Evolutionary conservation across 108 stramenopile genomes (phyloP).

Genomic region (Bacterosira constricta): DNA sequence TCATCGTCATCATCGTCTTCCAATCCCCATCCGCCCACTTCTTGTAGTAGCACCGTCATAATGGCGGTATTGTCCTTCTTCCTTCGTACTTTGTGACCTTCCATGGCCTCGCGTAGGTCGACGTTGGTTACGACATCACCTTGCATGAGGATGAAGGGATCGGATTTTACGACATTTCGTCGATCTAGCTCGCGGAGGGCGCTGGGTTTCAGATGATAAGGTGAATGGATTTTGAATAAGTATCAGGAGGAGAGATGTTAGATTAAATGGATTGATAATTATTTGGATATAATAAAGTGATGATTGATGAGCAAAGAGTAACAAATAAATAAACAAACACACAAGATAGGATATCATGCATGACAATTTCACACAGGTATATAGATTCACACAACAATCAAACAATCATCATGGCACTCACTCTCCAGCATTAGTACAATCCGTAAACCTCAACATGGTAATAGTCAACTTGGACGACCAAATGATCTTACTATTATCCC

Average conservation of each 20-base stretch:
- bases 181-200: constrained; percentile 95
- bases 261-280: no score
- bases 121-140: constrained; percentile 96
- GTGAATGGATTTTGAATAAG: no score
- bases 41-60: constrained; percentile 87
- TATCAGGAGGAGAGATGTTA: no score
- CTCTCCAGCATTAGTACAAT: constrained; percentile 90
- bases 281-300: no score
- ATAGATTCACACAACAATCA: no score
- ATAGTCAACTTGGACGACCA: constrained; percentile 55
- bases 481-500: constrained; percentile 27
- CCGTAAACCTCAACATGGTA: constrained; percentile 61
- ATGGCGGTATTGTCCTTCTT: constrained; percentile 81
- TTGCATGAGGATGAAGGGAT: constrained; percentile 95
- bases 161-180: constrained; percentile 89
- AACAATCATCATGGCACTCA: not conserved
- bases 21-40: constrained; percentile 59
- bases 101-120: constrained; percentile 68
- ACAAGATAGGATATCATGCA: no score
- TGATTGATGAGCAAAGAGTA: no score
- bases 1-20: constrained; percentile 29
- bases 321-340: no score
- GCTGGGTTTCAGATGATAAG: no score
- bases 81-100: constrained; percentile 66
- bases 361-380: no score